These are phyloP conservation scores for Tetrapyrgos nigripes DNA, from an alignment of 1,284 basidiomycete species.

Conservation along the genomic window DNA sequence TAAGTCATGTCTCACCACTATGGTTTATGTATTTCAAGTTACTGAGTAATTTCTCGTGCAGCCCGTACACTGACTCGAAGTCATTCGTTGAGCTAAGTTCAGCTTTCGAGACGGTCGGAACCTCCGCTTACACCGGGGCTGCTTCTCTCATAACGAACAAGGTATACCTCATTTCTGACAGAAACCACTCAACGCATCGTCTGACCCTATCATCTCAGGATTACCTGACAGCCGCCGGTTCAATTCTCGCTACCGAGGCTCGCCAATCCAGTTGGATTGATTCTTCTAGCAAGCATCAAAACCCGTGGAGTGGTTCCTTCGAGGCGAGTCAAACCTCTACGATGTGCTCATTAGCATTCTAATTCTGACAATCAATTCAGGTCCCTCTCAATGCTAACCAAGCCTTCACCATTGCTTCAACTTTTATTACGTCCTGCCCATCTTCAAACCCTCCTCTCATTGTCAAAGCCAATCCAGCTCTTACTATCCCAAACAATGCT, in stretches of 20 bases:
- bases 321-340: conserved; percentile 34
- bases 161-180: conserved; percentile 11
- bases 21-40: neutral
- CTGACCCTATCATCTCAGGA: conserved; percentile 24
- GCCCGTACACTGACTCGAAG: conserved; percentile 52
- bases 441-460: conserved; percentile 47
- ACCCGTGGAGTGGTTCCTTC: conserved; percentile 63
- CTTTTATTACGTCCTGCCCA: conserved; percentile 58
- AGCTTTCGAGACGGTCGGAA: conserved; percentile 65
- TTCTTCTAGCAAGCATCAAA: conserved; percentile 50
- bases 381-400: conserved; percentile 57
- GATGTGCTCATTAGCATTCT: neutral
- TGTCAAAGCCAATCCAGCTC: conserved; percentile 46
- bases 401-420: conserved; percentile 48
- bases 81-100: conserved; percentile 59
- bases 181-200: neutral
- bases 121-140: conserved; percentile 60
- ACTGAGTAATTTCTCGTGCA: conserved; percentile 26
- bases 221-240: conserved; percentile 45
- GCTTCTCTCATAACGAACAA: conserved; percentile 48
- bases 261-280: conserved; percentile 59
- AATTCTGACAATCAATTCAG: conserved; percentile 32
- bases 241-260: conserved; percentile 50
- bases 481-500: conserved; percentile 23
- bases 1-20: neutral